These are phyloP conservation scores for Sclerotinia sclerotiorum DNA, from an alignment of 2,329 filamentous ascomycete genomes.

Conservation along the genomic window DNA sequence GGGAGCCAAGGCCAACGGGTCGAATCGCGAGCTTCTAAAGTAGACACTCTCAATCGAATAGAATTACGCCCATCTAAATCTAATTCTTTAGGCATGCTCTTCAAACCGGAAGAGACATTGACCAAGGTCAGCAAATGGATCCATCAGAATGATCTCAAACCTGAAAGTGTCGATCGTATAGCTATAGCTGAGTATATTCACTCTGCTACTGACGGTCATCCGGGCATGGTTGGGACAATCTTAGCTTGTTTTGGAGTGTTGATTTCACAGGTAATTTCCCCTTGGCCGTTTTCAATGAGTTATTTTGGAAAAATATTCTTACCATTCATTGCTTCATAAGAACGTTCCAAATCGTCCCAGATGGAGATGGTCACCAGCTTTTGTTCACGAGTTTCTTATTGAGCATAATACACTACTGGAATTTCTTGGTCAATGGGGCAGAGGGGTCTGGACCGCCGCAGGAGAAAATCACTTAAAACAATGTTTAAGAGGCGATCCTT, in stretches of 20 bases:
- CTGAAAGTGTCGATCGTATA: neutral
- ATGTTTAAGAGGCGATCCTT: neutral
- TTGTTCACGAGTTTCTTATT: neutral
- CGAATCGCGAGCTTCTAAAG: neutral
- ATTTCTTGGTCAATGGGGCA: neutral
- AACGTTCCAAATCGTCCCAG: neutral
- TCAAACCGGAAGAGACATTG: neutral
- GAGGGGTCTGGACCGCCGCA: neutral
- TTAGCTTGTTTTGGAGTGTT: neutral
- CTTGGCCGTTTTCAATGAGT: neutral
- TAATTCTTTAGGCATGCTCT: neutral
- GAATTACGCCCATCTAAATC: constrained; percentile 1
- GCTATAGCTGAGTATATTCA: neutral
- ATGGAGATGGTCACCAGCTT: neutral
- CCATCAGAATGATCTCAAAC: neutral
- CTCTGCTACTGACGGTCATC: constrained; percentile 5
- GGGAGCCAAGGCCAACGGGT: neutral
- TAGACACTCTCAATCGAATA: neutral
- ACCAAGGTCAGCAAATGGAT: neutral
- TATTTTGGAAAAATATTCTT: neutral
- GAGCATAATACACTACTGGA: neutral
- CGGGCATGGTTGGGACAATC: neutral
- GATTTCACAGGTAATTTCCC: neutral
- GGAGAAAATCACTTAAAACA: neutral
- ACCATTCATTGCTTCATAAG: neutral